phyloP scores from a whole-genome alignment of 2,329 filamentous ascomycete species.

The Pyricularia grisea region DNA sequence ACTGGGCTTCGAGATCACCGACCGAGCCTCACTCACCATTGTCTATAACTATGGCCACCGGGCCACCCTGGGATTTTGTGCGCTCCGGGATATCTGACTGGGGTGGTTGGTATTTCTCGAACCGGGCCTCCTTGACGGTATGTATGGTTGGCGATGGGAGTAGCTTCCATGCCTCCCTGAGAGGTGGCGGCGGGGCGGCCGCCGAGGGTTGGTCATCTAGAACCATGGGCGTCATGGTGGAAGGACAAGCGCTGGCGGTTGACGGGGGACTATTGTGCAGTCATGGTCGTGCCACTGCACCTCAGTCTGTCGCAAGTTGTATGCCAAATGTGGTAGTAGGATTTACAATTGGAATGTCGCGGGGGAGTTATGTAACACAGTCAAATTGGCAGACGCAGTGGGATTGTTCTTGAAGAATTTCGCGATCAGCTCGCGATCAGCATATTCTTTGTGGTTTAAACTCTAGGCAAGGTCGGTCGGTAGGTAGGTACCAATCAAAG shows the following conservation, averaged over 20 bases:
- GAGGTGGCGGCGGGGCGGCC: slow-evolving; percentile 17
- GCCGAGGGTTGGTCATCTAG: slow-evolving; percentile 22
- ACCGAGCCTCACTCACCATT: slow-evolving; percentile 57
- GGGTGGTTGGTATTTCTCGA: slow-evolving; percentile 43
- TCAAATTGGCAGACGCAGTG: not conserved
- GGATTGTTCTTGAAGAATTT: not conserved
- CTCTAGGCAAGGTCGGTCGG: not conserved
- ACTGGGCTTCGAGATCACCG: not conserved
- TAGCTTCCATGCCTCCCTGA: slow-evolving; percentile 31
- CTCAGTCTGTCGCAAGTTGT: not conserved
- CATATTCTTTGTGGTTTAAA: not conserved
- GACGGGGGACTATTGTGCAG: not conserved
- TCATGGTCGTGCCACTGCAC: not conserved
- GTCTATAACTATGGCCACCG: slow-evolving; percentile 88
- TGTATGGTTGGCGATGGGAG: slow-evolving; percentile 47
- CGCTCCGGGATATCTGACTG: slow-evolving; percentile 60
- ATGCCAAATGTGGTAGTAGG: not conserved
- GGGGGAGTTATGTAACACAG: not conserved
- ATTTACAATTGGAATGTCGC: not conserved
- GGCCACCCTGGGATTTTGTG: slow-evolving; percentile 46
- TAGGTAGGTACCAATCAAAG: not conserved
- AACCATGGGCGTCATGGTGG: slow-evolving; percentile 43
- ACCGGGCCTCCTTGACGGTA: slow-evolving; percentile 51
- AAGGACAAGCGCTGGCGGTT: not conserved
- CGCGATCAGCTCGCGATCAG: not conserved